Evolutionary conservation across 345 rosid species (phyloP), one percentile per base, ranked within the genome.

Genomic region (Eucalyptus regnans): DNA sequence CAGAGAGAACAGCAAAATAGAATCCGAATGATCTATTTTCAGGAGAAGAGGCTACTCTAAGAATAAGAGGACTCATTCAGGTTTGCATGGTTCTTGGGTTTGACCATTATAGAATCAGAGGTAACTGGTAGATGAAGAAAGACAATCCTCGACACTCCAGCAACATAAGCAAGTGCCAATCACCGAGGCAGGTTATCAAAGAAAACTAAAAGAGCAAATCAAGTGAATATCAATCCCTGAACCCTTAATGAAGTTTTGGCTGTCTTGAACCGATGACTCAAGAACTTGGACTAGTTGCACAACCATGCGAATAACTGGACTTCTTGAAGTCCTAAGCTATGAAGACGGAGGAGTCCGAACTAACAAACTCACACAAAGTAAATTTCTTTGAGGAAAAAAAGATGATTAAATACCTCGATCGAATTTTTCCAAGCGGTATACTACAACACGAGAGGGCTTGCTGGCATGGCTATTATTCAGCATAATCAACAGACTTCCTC

Each of bases 1-100:
- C 1, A 18, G 46, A 37, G 81, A 18, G 12, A 33, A 71, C 81
- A 3, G 46, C 81, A 37, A 33, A 20, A 8, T 18, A 71, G 27
- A 41, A 71, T 20, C 46, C 27, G 83, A 71, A 37, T 76, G 27
- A 71, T 71, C 81, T 71, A 71, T 43, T 37, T 71, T 33, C 81
- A 1, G 81, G 46, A 71, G 44, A 37, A 33, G 81, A 33, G 44
- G 81, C 46, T 37, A 2, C 81, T 71, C 25, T 71, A 5, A 76
- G 37, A 5, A 41, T 2, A 37, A 37, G 83, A 76, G 15, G 48
- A 0, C 46, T 76, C 83, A 7, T 76, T 76, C 46, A 76, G 83
- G 43, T 76, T 76, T 76, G 25, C 0, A 6, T 37, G 83, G 0
- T 0, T 76, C 83, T 20, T 10, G 48, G 0, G 14, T 37, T 20